Evolutionary conservation across 2,329 filamentous ascomycete species (phyloP).

Genomic region (Claviceps sp.): DNA sequence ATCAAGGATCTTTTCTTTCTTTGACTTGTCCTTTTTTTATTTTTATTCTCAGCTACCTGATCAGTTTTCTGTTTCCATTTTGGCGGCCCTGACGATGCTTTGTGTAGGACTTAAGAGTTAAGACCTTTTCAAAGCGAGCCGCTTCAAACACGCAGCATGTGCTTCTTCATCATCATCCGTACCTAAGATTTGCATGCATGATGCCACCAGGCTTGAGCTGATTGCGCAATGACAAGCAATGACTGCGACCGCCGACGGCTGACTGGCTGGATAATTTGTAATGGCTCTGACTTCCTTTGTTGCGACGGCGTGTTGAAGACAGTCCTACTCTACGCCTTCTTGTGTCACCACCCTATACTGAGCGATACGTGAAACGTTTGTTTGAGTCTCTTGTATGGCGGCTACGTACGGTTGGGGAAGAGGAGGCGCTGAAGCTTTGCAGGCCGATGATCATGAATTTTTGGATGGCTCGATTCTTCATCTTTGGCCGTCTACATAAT

Average conservation of each 20-base stretch:
- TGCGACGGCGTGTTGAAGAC: no score
- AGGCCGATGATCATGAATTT: no score
- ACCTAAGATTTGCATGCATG: neutral
- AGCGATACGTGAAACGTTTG: neutral
- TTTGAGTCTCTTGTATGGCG: constrained; percentile 1
- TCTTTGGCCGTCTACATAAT: no score
- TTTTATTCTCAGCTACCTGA: neutral
- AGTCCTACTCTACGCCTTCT: neutral
- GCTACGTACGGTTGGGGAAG: neutral
- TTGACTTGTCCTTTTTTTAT: neutral
- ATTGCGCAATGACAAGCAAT: neutral
- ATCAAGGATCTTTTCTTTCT: neutral
- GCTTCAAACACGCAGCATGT: neutral
- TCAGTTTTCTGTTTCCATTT: no score
- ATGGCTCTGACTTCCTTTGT: no score
- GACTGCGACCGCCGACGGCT: no score
- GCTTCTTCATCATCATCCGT: neutral
- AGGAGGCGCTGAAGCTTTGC: no score
- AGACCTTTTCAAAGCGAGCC: no score
- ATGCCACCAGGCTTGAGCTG: neutral
- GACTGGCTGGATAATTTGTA: no score
- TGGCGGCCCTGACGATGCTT: no score
- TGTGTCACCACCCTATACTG: neutral
- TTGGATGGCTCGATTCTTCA: no score
- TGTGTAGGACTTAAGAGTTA: no score